Evolutionary conservation across 495 filamentous ascomycete genomes (phyloP).

Genomic region (Penicillium bovifimosum): DNA sequence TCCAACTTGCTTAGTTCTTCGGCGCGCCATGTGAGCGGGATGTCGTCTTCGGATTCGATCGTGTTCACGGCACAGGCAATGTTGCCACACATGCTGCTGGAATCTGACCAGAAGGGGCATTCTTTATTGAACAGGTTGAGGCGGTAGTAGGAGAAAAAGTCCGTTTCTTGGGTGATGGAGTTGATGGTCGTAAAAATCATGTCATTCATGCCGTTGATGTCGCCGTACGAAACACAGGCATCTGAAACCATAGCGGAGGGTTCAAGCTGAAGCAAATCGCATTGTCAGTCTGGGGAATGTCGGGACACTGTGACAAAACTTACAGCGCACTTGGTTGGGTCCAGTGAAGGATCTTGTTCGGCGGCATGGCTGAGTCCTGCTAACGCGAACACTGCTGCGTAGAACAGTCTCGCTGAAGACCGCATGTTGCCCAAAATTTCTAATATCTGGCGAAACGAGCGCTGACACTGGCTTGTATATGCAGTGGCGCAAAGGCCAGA

Average conservation of each 20-base stretch:
- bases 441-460: not conserved
- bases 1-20: constrained; percentile 90
- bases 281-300: not conserved
- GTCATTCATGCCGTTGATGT: constrained; percentile 77
- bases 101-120: constrained; percentile 95
- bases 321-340: constrained; percentile 60
- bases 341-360: constrained; percentile 32
- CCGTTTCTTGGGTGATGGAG: constrained; percentile 76
- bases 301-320: constrained; percentile 24
- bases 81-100: constrained; percentile 92
- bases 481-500: constrained; percentile 14
- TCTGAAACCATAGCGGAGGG: constrained; percentile 67
- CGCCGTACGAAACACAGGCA: constrained; percentile 86
- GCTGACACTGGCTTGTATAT: constrained; percentile 2
- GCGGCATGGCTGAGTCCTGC: constrained; percentile 47
- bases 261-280: constrained; percentile 47
- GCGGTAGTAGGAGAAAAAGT: constrained; percentile 97
- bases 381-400: constrained; percentile 70
- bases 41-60: constrained; percentile 88
- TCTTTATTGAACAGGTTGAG: constrained; percentile 92
- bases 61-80: constrained; percentile 97
- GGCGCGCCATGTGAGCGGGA: constrained; percentile 85
- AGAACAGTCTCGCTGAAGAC: constrained; percentile 63
- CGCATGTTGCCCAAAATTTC: constrained; percentile 47
- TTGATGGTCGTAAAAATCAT: constrained; percentile 74